A percentile compares a stretch with the other conserved stretches of the same genome.
These are phyloP conservation scores for Cladobotryum mycophilum DNA, from an alignment of 2,329 filamentous ascomycete genomes.

Conservation along the genomic window DNA sequence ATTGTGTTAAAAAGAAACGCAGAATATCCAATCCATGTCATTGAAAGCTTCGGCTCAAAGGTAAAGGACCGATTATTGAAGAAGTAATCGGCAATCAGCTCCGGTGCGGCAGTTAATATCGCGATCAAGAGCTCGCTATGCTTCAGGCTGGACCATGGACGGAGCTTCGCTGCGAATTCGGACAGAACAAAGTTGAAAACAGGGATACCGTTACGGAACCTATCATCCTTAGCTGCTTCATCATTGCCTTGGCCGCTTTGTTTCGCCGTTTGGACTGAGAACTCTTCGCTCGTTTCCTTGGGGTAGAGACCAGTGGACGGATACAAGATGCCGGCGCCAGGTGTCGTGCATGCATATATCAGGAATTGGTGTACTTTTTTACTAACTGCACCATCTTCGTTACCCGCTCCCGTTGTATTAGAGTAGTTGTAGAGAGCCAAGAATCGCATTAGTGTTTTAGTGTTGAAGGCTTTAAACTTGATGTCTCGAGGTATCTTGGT, in stretches of 20 bases:
- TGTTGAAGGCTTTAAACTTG: conserved; percentile 72
- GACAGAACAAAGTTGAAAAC: conserved; percentile 76
- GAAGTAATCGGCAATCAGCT: conserved; percentile 85
- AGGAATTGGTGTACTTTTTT: conserved; percentile 71
- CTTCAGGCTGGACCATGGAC: conserved; percentile 73
- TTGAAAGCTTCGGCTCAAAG: conserved; percentile 85
- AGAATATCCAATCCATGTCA: conserved; percentile 92
- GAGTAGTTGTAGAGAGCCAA: conserved; percentile 63
- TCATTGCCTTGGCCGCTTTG: conserved; percentile 39
- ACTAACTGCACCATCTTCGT: conserved; percentile 48
- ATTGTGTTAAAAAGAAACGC: conserved; percentile 80
- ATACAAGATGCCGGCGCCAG: conserved; percentile 67
- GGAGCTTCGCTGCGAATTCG: conserved; percentile 70
- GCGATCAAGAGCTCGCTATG: conserved; percentile 76
- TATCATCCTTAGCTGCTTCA: conserved; percentile 62
- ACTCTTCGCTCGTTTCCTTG: conserved; percentile 53
- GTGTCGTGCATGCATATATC: conserved; percentile 65
- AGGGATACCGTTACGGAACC: conserved; percentile 58
- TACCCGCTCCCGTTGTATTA: conserved; percentile 36
- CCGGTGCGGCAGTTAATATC: conserved; percentile 76
- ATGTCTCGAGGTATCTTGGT: conserved; percentile 62
- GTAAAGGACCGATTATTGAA: conserved; percentile 70
- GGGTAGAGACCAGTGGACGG: conserved; percentile 82
- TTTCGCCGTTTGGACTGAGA: conserved; percentile 17
- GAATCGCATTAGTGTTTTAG: conserved; percentile 65